phyloP scores from a whole-genome alignment of 2,329 filamentous ascomycete genomes.

The Ophiostoma sp. region DNA sequence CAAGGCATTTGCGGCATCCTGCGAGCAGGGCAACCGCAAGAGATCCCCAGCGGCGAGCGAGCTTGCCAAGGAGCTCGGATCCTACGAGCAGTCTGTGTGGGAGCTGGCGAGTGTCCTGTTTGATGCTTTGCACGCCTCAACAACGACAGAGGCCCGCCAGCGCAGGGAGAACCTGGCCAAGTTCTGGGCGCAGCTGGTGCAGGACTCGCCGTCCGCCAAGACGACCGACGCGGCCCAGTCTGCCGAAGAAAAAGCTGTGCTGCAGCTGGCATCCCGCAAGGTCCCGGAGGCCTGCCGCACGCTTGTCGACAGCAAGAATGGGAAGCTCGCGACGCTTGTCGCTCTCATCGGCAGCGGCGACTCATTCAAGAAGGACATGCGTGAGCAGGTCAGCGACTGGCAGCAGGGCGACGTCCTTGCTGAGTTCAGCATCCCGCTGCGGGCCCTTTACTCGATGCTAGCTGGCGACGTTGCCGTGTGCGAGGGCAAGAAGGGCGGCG shows the following conservation, averaged over 20 bases:
- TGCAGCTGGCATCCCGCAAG: constrained; percentile 71
- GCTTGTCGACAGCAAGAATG: constrained; percentile 69
- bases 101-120: constrained; percentile 81
- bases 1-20: constrained; percentile 40
- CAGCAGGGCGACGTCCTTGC: constrained; percentile 74
- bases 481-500: constrained; percentile 66
- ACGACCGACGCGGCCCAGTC: constrained; percentile 55
- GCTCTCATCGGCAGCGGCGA: constrained; percentile 73
- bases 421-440: constrained; percentile 78
- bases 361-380: constrained; percentile 66
- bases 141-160: constrained; percentile 37
- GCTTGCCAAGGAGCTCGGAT: constrained; percentile 32
- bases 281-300: constrained; percentile 77
- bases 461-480: constrained; percentile 82
- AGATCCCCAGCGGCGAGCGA: constrained; percentile 35
- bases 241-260: constrained; percentile 76
- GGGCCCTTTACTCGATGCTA: constrained; percentile 83
- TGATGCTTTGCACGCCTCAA: constrained; percentile 52
- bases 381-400: constrained; percentile 78
- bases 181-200: constrained; percentile 63
- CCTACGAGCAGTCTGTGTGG: constrained; percentile 75
- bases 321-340: constrained; percentile 36
- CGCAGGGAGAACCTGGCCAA: constrained; percentile 62
- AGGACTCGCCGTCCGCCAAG: constrained; percentile 47
- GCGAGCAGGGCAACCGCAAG: constrained; percentile 35